A percentile compares a stretch with the other conserved stretches of the same genome.
Evolutionary conservation across 352 stramenopile species (phyloP).

Genomic region (Pythium phragmitis): DNA sequence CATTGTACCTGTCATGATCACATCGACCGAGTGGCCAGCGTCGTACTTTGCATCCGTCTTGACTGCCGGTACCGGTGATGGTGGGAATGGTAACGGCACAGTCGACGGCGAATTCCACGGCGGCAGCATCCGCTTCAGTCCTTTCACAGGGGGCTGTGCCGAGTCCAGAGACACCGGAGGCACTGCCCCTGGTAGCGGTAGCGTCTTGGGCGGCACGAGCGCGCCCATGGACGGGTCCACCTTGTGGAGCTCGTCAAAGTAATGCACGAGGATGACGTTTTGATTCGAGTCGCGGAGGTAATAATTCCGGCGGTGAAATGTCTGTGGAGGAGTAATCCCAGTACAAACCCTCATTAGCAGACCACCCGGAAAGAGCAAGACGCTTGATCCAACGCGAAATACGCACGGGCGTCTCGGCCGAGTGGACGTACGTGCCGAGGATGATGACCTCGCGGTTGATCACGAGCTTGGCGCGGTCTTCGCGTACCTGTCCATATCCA

Average conservation of each 20-base stretch:
- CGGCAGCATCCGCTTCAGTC: slow-evolving; percentile 39
- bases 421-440: slow-evolving; percentile 83
- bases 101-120: not conserved
- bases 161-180: not conserved
- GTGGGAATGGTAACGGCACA: not conserved
- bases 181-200: slow-evolving; percentile 5
- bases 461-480: slow-evolving; percentile 84
- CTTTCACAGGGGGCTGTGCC: slow-evolving; percentile 18
- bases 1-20: slow-evolving; percentile 54
- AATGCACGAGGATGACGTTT: slow-evolving; percentile 82
- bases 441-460: slow-evolving; percentile 83
- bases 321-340: slow-evolving; percentile 33
- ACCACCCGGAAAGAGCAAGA: not conserved
- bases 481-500: slow-evolving; percentile 45
- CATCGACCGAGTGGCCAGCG: slow-evolving; percentile 34
- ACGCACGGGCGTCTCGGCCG: slow-evolving; percentile 58
- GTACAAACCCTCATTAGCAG: not conserved
- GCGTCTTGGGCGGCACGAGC: slow-evolving; percentile 18
- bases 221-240: slow-evolving; percentile 24
- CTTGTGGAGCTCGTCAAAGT: slow-evolving; percentile 82
- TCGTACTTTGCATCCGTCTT: slow-evolving; percentile 24
- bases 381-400: not conserved
- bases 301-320: slow-evolving; percentile 85
- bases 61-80: not conserved
- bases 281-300: slow-evolving; percentile 64